Base-by-base conservation (phyloP, 306 rosid species). In the Crataegus laevigata region DNA sequence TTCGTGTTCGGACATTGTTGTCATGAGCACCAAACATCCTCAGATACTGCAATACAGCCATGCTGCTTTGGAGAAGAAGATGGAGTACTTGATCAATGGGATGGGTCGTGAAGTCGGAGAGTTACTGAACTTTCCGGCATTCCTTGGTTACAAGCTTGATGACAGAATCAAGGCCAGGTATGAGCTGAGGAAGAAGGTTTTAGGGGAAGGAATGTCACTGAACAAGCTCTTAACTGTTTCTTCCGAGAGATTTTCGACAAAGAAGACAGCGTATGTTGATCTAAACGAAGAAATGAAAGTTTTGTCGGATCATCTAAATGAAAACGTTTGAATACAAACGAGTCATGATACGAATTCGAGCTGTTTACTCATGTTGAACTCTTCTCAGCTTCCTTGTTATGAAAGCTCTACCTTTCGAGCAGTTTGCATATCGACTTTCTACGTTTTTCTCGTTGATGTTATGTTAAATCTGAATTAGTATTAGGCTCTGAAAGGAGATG, bases 21-120 rank as follows among this genome's bases (percentile, higher is more conserved):
- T 76, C n/a, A 92, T 92, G 98, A 84, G 91, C 86, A 85, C 65
- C 81, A 92, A 70, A 87, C 98, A 92, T 21, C 98, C 96, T 2
- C 94, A 86, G 83, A 81, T 90, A 80, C 87, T 92, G 76, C 94
- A 87, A 82, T 92, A 92, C 70, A 84, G 82, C 78, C 83, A 73
- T 54, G 36, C 21, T 52, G 88, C 91, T 80, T 50, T 84, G 77
- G 85, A 87, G 86, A 82, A 84, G 89, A 92, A 92, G 89, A 77
- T 92, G 82, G 83, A 89, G 74, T 92, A 90, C 84, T 81, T 92
- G 84, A 61, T 84, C 52, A 88, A 82, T 71, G 96, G 82, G 25
- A 90, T 92, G 91, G 89, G 88, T 34, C 89, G 97, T 45, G 96
- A 85, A 78, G 76, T 83, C 25, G 80, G 38, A 57, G 97, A 92